Evolutionary conservation across 768 basidiomycete species (phyloP), one percentile per base, ranked within the genome.

Genomic region (Cytidiella melzeri): DNA sequence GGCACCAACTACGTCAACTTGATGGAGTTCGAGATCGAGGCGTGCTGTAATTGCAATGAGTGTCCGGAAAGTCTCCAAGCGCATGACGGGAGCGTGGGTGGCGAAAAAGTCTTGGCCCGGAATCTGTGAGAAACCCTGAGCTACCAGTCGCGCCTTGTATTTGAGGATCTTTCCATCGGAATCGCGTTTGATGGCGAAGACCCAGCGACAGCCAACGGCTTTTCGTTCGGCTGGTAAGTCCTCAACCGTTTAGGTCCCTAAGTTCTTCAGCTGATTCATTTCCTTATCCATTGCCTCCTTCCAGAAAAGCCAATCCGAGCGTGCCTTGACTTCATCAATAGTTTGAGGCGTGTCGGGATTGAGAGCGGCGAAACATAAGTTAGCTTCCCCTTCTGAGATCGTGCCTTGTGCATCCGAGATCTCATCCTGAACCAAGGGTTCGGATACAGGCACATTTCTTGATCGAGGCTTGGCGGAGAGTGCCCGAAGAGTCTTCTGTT

Each of bases 111-210:
- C 65, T 21, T 65, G 48, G 2, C 71, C 67, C 13, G 58, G 60
- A 10, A 43, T 42, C 55, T 73, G 69, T 5, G 59, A 47, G 59
- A 67, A 69, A 5, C 61, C 59, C 30, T 57, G 61, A 1, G 70
- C 66, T 7, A 72, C 69, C 6, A 73, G 57, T 7, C 65, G 47
- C 7, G 56, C 70, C 57, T 74, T 73, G 61, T 68, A 68, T 2
- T 63, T 55, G 21, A 55, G 52, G 39, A 73, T 64, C 0, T 55
- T 53, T 4, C 72, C 73, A 27, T 68, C 51, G 1, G 61, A 47
- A 51, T 75, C 59, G 26, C 51, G 55, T 58, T 79, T 79, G 44
- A 63, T 54, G 1, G 55, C 58, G 51, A 65, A 73, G 1, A 73
- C 68, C 66, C 68, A 71, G 3, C 55, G 61, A 25, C 52, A 57